Evolutionary conservation across 441 rosid species (phyloP), one percentile per base, ranked within the genome.

Genomic region (Adansonia rubrostipa): DNA sequence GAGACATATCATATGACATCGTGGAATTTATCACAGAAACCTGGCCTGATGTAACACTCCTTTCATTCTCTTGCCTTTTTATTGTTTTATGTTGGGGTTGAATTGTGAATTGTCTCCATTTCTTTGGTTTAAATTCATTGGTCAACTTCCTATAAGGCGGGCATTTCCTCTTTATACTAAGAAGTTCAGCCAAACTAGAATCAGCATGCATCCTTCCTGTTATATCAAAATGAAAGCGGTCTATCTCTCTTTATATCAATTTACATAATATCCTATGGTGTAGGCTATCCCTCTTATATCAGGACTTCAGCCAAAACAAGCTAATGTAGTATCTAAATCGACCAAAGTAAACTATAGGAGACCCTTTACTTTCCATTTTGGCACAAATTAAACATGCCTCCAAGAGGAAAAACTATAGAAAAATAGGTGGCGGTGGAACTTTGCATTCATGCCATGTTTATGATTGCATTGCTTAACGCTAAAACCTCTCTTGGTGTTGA

Each of bases 21-120:
- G 87, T 89, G 84, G 91, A 91, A 66, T 91, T 89, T 51, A 75
- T 91, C 42, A 88, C 88, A 17, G 90, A 88, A 5, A 88, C 90
- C 63, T 89, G 91, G 92, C 87, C 82, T 62, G 89, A 87, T 84
- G 94, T 91, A 87, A 82, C 67, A 56, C 73, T 74, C 69, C 36
- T 24, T 51, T 69, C 79, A 9, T 57, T 76, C 74, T 63, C 6
- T 53, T 24, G 28, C 48, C 57, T 51, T 44, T 58, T 76, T 58
- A 17, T 51, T 76, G 20, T 73, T 58, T 42, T 66, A 33, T 44
- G 19, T 54, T 28, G 68, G 14, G 8, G 28, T 24, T 24, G 28
- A 24, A 24, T 76, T 45, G 22, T 17, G 28, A 20, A n/a, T 4
- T 74, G 15, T 33, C 44, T 62, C 22, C 36, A n/a, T 58, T 67